Evolutionary conservation across 2,329 filamentous ascomycete genomes (phyloP).

Genomic region (Colletotrichum sp.): DNA sequence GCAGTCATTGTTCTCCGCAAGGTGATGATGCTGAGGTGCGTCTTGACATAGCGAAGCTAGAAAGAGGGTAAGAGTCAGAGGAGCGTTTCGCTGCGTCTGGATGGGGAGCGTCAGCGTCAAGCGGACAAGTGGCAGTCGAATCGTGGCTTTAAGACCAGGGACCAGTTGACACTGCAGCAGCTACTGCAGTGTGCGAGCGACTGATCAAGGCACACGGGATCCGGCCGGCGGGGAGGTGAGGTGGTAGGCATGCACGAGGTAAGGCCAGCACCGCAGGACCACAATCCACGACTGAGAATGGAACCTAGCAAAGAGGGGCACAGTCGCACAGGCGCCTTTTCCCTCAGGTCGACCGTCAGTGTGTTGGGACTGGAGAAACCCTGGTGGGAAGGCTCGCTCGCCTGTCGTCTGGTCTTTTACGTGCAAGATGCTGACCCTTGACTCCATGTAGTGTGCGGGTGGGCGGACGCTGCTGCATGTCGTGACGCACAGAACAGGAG

Average conservation of each 20-base stretch:
- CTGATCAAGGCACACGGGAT: constrained; percentile 2
- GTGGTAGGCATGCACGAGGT: background rate
- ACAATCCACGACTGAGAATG: background rate
- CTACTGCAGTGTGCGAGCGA: constrained; percentile 10
- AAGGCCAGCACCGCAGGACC: background rate
- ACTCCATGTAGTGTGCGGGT: background rate
- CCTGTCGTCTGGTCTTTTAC: constrained; percentile 1
- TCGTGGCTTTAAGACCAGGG: constrained; percentile 12
- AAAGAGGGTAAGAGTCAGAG: background rate
- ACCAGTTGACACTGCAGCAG: constrained; percentile 4
- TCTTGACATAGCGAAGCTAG: background rate
- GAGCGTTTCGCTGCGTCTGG: background rate
- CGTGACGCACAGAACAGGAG: constrained; percentile 16
- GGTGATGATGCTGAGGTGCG: background rate
- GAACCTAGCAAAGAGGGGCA: background rate
- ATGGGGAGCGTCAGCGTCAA: background rate
- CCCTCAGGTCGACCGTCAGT: background rate
- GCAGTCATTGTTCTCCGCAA: background rate
- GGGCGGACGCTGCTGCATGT: constrained; percentile 7
- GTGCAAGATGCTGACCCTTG: background rate
- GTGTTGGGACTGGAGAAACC: background rate
- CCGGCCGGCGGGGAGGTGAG: background rate
- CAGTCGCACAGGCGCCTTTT: background rate
- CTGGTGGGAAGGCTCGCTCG: background rate
- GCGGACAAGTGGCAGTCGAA: constrained; percentile 17